A percentile compares a stretch with the other conserved stretches of the same genome.
Evolutionary conservation across 176 grass and related monocot species (phyloP).

Genomic region (Oropetium thomaeum): DNA sequence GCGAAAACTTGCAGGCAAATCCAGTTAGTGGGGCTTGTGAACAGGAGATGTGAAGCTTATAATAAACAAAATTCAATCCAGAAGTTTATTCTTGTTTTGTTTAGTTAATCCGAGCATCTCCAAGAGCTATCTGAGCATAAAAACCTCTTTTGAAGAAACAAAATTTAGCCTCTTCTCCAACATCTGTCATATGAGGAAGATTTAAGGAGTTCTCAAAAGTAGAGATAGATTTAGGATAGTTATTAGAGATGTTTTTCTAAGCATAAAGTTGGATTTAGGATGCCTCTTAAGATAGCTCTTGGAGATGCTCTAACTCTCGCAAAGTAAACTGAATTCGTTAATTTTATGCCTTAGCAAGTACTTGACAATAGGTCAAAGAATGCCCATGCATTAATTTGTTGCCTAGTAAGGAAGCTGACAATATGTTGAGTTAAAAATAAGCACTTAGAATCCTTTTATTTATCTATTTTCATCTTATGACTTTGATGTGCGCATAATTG

Average conservation of each 20-base stretch:
- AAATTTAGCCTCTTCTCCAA: too few species aligned
- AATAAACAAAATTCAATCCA: background rate
- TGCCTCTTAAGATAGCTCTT: too few species aligned
- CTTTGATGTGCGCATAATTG: background rate
- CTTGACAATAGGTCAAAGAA: background rate
- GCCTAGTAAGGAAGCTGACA: conserved; percentile 13
- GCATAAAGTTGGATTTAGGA: too few species aligned
- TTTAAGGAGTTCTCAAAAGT: too few species aligned
- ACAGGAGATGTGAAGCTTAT: background rate
- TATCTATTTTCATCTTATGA: background rate
- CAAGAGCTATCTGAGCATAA: too few species aligned
- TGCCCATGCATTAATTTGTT: background rate
- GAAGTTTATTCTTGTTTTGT: background rate
- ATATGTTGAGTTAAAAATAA: conserved; percentile 11
- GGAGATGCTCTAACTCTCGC: background rate
- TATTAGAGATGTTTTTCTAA: too few species aligned
- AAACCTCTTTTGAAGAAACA: too few species aligned
- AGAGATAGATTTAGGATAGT: too few species aligned
- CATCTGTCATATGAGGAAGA: too few species aligned
- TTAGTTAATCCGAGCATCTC: too few species aligned
- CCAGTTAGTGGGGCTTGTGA: background rate
- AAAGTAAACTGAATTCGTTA: background rate
- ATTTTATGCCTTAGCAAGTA: conserved; percentile 7
- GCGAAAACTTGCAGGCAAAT: conserved; percentile 12
- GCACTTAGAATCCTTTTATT: background rate